Base-by-base conservation (phyloP, 768 basidiomycete species). In the Psilocybe cyanescens region DNA sequence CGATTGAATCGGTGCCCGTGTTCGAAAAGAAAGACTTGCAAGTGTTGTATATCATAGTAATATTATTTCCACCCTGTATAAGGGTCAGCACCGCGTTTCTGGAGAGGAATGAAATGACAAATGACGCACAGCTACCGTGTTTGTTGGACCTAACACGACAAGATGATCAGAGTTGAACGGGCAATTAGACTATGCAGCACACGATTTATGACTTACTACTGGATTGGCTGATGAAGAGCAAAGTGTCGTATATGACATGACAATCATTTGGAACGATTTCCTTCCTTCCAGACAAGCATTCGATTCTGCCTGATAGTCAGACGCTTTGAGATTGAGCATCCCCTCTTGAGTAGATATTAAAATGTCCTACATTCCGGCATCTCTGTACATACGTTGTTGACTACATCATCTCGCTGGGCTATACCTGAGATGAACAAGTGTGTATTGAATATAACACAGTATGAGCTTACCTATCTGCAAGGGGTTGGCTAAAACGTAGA, bases 1-100 rank as follows among this genome's bases (percentile, higher is more conserved):
- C 56, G 16, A 54, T 53, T 4, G 62, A 28, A 16, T 55, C 49
- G 7, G 19, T 19, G 4, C 54, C 62, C 29, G 55, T 45, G 52
- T 64, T 64, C 24, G 55, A 55, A 30, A 64, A 60, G 49, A 64
- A 59, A 14, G 61, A 63, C 44, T 58, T 58, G 52, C 61, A 63
- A n/a, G 61, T 63, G 24, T 57, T 51, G 30, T 62, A 62, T 9
- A 30, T 45, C 61, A 62, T 62, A 11, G 53, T 55, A 24, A 62
- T 41, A 31, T 54, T 62, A 30, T 56, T 62, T 8, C 53, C 48
- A 17, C 55, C 46, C 61, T 62, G 9, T 1, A 12, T 53, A 53
- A 14, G 12, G 35, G 11, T 33, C 33, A 53, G n/a, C 8, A 28
- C 30, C 9, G 19, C 19, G 1, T 19, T 48, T 3, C 37, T 33